phyloP scores from a whole-genome alignment of 352 stramenopile genomes.

The Blastocystis sp. region DNA sequence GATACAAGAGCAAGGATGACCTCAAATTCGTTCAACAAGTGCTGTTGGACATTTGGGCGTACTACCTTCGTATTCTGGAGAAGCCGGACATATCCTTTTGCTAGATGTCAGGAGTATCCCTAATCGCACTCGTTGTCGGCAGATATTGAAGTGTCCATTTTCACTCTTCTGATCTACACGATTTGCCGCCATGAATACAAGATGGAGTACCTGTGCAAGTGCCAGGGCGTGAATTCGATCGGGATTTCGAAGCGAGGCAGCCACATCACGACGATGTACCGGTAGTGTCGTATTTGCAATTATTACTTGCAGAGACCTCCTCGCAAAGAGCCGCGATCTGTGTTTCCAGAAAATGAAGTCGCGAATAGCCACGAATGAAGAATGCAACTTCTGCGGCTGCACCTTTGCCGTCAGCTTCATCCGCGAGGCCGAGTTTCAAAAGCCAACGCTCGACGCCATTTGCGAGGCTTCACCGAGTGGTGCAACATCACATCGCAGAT shows the following conservation, averaged over 20 bases:
- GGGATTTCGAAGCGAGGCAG: slow-evolving; percentile 48
- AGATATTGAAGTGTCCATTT: slow-evolving; percentile 56
- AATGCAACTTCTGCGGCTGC: slow-evolving; percentile 50
- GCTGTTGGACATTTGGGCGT: slow-evolving; percentile 55
- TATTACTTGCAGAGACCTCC: background rate
- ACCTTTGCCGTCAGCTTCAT: slow-evolving; percentile 54
- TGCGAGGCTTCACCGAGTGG: slow-evolving; percentile 25
- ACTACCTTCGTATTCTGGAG: slow-evolving; percentile 45
- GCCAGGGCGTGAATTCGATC: slow-evolving; percentile 34
- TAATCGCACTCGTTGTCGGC: slow-evolving; percentile 41
- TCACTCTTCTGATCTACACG: slow-evolving; percentile 43
- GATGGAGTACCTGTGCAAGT: slow-evolving; percentile 66
- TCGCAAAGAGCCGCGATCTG: slow-evolving; percentile 34
- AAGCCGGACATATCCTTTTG: slow-evolving; percentile 62
- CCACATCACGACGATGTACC: slow-evolving; percentile 39
- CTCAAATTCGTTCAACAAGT: slow-evolving; percentile 62
- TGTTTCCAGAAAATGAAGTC: slow-evolving; percentile 37
- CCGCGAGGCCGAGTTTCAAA: slow-evolving; percentile 34
- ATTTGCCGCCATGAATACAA: slow-evolving; percentile 68
- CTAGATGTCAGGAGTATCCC: background rate
- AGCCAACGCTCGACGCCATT: slow-evolving; percentile 21
- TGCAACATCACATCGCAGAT: slow-evolving; percentile 43
- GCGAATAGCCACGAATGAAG: slow-evolving; percentile 37
- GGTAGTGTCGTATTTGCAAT: background rate
- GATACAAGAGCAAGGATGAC: slow-evolving; percentile 53